Conservation (phyloP, 495 filamentous ascomycete species). For the Aspergillus sclerotioniger region DNA sequence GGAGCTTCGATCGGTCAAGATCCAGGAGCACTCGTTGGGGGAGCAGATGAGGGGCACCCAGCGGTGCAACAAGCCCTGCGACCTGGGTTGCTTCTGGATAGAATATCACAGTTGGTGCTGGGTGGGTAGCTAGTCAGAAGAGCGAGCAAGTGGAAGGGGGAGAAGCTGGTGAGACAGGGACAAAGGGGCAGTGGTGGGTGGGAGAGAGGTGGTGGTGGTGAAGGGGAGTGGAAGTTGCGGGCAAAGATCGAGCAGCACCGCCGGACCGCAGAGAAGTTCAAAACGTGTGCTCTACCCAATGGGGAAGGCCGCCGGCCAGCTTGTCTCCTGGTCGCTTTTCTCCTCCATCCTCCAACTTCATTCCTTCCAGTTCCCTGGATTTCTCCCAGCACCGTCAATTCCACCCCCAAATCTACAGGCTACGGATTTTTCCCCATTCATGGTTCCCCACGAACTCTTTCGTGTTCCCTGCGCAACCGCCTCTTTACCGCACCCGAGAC, state of each 20-base stretch:
- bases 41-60: constrained; percentile 25
- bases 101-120: constrained; percentile 8
- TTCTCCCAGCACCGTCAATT: no score
- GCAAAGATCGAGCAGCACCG: constrained; percentile 11
- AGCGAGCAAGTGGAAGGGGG: constrained; percentile 6
- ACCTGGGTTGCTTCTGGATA: neutral
- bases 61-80: neutral
- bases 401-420: no score
- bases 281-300: constrained; percentile 18
- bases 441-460: no score
- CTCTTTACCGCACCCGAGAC: no score
- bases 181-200: neutral
- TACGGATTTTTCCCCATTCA: no score
- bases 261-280: constrained; percentile 3
- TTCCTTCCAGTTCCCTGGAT: neutral
- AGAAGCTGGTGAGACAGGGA: constrained; percentile 6
- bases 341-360: neutral
- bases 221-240: neutral
- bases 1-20: constrained; percentile 28
- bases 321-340: neutral
- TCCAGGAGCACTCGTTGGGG: constrained; percentile 11
- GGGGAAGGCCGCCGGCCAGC: constrained; percentile 16
- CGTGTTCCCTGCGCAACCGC: no score
- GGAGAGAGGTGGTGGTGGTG: neutral
- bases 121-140: constrained; percentile 4